Conservation (phyloP, 1,284 basidiomycete genomes). For the Laetiporus sulphureus region DNA sequence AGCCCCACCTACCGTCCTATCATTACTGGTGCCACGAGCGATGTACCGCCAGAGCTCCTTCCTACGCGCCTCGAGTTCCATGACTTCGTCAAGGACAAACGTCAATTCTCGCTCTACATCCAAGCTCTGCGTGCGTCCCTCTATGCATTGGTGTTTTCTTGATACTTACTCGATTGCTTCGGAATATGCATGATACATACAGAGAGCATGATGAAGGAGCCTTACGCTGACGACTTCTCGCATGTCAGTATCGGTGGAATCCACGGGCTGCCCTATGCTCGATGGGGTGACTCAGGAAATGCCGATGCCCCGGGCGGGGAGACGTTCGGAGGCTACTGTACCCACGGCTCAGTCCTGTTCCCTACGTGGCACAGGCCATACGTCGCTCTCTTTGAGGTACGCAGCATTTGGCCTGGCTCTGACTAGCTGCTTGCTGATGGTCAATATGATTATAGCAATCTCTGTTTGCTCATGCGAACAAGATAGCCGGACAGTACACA, state of each 20-base stretch:
- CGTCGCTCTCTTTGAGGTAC: slow-evolving; percentile 43
- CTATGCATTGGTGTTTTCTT: neutral
- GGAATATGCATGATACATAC: neutral
- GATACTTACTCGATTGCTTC: no score
- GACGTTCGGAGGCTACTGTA: slow-evolving; percentile 39
- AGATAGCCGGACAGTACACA: slow-evolving; percentile 35
- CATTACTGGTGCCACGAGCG: neutral
- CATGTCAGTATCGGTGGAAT: slow-evolving; percentile 44
- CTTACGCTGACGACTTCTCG: slow-evolving; percentile 28
- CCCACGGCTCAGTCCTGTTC: slow-evolving; percentile 43
- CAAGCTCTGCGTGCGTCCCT: slow-evolving; percentile 34
- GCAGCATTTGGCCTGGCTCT: slow-evolving; percentile 4
- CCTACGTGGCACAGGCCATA: slow-evolving; percentile 50
- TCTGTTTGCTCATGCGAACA: slow-evolving; percentile 29
- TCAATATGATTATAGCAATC: slow-evolving; percentile 32
- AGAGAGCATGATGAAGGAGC: slow-evolving; percentile 29
- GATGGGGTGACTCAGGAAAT: slow-evolving; percentile 34
- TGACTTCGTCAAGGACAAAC: slow-evolving; percentile 34
- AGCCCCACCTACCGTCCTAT: neutral
- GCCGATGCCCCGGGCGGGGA: slow-evolving; percentile 8
- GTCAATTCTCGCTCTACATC: slow-evolving; percentile 41
- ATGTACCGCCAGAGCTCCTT: neutral
- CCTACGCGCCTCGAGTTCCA: slow-evolving; percentile 29
- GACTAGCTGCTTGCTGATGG: no score
- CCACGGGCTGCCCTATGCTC: slow-evolving; percentile 38